Percentiles rank a stretch among this genome's conserved stretches.
These are phyloP conservation scores for Globisporangium nodosum DNA, from an alignment of 352 stramenopile genomes.

Conservation along the genomic window DNA sequence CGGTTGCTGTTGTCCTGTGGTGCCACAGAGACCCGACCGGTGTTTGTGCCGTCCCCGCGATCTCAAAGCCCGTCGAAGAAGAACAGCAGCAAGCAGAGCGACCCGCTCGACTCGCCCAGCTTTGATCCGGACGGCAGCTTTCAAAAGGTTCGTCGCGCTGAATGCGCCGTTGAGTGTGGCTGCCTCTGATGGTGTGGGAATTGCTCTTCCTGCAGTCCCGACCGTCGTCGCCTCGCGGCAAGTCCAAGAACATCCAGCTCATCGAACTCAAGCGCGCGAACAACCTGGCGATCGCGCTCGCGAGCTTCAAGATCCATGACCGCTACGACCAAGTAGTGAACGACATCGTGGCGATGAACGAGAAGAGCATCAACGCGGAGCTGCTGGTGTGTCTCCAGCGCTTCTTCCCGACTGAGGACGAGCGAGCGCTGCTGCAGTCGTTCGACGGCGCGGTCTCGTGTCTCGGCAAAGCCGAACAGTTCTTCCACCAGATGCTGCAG, in stretches of 20 bases:
- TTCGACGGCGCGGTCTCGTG: slow-evolving; percentile 37
- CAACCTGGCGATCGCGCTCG: slow-evolving; percentile 64
- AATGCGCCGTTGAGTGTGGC: neutral
- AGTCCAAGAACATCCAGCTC: slow-evolving; percentile 69
- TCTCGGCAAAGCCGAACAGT: slow-evolving; percentile 68
- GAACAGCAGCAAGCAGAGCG: slow-evolving; percentile 9
- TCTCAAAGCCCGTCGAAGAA: slow-evolving; percentile 27
- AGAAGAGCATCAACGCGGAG: slow-evolving; percentile 47
- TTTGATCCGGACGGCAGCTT: slow-evolving; percentile 29
- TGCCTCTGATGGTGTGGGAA: neutral
- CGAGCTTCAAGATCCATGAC: slow-evolving; percentile 74
- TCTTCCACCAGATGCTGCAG: slow-evolving; percentile 62
- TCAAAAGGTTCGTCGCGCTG: slow-evolving; percentile 36
- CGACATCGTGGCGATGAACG: slow-evolving; percentile 55
- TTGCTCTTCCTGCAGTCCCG: slow-evolving; percentile 27
- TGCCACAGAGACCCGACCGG: slow-evolving; percentile 33
- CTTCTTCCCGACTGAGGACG: slow-evolving; percentile 70
- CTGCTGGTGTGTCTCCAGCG: slow-evolving; percentile 65
- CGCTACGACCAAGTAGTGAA: slow-evolving; percentile 59
- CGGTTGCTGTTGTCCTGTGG: slow-evolving; percentile 2
- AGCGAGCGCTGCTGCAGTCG: slow-evolving; percentile 33
- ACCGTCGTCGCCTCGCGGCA: slow-evolving; percentile 60
- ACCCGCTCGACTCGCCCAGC: slow-evolving; percentile 9
- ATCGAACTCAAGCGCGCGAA: slow-evolving; percentile 79
- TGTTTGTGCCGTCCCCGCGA: slow-evolving; percentile 48